These are phyloP conservation scores for Fusarium luffae DNA, from an alignment of 2,329 filamentous ascomycete genomes.

Conservation along the genomic window DNA sequence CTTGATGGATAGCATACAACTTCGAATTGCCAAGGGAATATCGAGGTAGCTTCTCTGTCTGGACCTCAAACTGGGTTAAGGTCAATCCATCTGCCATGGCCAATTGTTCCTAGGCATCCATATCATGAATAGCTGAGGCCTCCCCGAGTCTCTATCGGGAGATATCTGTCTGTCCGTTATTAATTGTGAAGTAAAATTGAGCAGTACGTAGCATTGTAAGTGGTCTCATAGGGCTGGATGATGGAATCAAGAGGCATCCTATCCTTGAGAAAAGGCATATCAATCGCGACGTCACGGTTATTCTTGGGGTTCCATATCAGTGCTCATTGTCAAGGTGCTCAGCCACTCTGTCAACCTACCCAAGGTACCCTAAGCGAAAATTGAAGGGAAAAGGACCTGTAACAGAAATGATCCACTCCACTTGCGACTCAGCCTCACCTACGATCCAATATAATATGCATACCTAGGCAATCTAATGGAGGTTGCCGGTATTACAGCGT, in stretches of 20 bases:
- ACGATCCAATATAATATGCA: background rate
- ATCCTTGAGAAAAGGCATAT: slow-evolving; percentile 8
- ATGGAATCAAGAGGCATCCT: slow-evolving; percentile 22
- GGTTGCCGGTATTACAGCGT: slow-evolving; percentile 8
- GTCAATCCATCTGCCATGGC: background rate
- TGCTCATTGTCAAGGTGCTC: background rate
- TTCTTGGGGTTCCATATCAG: background rate
- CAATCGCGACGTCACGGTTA: background rate
- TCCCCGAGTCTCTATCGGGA: background rate
- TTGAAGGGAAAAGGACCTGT: background rate
- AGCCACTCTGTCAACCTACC: slow-evolving; percentile 13
- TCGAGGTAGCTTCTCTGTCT: too few relatives aligned
- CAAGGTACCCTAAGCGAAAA: slow-evolving; percentile 16
- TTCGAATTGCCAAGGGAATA: background rate
- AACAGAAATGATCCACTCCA: slow-evolving; percentile 11
- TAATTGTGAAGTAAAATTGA: background rate
- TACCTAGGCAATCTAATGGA: background rate
- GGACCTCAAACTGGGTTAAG: background rate
- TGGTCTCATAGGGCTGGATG: slow-evolving; percentile 22
- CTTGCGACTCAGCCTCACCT: slow-evolving; percentile 25
- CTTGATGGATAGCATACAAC: background rate
- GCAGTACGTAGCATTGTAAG: background rate
- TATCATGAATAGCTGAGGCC: slow-evolving; percentile 6
- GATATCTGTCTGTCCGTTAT: background rate
- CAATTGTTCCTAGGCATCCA: background rate